These are phyloP conservation scores for Acanthamoeba divionensis DNA, from an alignment of 208 protist genomes.

Conservation along the genomic window DNA sequence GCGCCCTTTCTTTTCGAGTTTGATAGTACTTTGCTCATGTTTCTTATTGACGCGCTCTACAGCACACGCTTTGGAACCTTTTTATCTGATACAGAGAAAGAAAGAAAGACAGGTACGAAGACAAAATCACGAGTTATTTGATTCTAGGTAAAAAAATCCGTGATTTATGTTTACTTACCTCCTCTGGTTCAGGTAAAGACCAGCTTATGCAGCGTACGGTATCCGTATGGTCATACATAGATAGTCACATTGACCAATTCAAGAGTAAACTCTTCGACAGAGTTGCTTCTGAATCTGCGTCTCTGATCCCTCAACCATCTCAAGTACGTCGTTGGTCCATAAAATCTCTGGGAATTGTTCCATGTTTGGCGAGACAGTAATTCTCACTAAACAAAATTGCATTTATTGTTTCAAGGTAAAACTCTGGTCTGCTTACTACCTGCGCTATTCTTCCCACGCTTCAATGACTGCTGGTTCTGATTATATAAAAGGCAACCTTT, in stretches of 20 bases:
- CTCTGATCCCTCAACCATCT: background rate
- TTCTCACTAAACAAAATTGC: no score
- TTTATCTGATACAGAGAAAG: background rate
- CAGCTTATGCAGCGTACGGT: background rate
- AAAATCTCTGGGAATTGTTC: no score
- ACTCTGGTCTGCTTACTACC: conserved; percentile 14
- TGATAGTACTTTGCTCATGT: background rate
- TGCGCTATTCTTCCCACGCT: background rate
- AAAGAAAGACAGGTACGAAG: background rate
- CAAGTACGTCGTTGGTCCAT: no score
- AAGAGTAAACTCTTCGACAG: background rate
- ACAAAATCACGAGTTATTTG: background rate
- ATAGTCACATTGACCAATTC: background rate
- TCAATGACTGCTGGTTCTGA: background rate
- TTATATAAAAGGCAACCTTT: background rate
- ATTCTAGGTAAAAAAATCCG: background rate
- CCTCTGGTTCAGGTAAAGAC: background rate
- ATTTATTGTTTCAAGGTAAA: no score
- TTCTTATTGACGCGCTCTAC: conserved; percentile 34
- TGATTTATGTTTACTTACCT: background rate
- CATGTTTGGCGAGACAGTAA: no score
- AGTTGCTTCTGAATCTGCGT: background rate
- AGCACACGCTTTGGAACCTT: conserved; percentile 31
- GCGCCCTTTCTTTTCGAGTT: conserved; percentile 7
- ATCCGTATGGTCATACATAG: background rate